These are phyloP conservation scores for Russula sp. DNA, from an alignment of 768 basidiomycete species.

Conservation along the genomic window DNA sequence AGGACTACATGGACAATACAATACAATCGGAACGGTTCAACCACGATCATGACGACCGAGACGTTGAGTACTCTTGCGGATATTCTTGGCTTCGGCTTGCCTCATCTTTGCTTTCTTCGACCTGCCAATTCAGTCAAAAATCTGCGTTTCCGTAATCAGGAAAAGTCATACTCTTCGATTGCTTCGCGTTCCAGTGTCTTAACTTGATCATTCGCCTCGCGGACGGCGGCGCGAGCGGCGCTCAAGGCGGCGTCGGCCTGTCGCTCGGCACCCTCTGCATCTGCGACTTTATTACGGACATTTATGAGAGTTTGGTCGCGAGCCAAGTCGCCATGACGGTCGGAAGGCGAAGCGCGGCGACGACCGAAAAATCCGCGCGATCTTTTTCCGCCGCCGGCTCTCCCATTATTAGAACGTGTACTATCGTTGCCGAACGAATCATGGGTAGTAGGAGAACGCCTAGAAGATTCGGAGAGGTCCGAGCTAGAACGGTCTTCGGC, in stretches of 20 bases:
- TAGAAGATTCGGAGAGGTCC: neutral
- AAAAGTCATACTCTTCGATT: constrained; percentile 1
- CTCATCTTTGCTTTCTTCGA: constrained; percentile 8
- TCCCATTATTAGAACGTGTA: neutral
- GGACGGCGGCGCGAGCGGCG: neutral
- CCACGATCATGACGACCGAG: constrained; percentile 14
- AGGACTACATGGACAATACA: neutral
- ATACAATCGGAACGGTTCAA: neutral
- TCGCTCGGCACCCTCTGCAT: constrained; percentile 7
- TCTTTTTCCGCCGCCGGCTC: neutral
- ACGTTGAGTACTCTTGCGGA: constrained; percentile 3
- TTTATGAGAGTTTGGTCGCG: constrained; percentile 32
- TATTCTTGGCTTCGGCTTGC: constrained; percentile 4
- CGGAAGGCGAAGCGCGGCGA: constrained; percentile 25
- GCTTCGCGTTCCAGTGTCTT: constrained; percentile 1
- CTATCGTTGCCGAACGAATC: neutral
- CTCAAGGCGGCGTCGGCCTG: neutral
- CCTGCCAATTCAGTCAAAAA: neutral
- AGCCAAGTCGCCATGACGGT: constrained; percentile 19
- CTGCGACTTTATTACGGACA: constrained; percentile 37
- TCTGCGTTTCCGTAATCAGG: neutral
- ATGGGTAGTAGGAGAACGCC: neutral
- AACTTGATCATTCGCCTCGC: constrained; percentile 11
- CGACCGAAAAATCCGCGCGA: constrained; percentile 25
- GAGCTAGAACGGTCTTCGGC: neutral